Evolutionary conservation across 2,329 filamentous ascomycete genomes (phyloP).

Genomic region (Alternaria atra): DNA sequence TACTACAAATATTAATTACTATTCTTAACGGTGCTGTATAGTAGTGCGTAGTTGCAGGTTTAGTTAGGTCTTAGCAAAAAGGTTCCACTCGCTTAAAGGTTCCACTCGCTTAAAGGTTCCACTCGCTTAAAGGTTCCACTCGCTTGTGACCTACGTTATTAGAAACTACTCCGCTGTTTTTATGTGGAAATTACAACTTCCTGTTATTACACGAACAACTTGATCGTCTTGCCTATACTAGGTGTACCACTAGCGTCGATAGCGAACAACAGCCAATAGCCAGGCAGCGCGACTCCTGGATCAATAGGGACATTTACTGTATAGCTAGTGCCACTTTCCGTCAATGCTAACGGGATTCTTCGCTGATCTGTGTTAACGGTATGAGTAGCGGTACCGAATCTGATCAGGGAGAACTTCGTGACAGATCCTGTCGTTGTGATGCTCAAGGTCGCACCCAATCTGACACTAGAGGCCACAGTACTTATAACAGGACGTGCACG

Average conservation of each 20-base stretch:
- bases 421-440: slow-evolving; percentile 42
- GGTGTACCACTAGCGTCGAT: slow-evolving; percentile 58
- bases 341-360: slow-evolving; percentile 56
- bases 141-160: too few relatives aligned
- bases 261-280: slow-evolving; percentile 65
- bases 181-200: too few relatives aligned
- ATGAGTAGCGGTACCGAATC: slow-evolving; percentile 63
- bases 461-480: slow-evolving; percentile 40
- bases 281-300: slow-evolving; percentile 61
- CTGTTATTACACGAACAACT: slow-evolving; percentile 13
- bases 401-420: slow-evolving; percentile 56
- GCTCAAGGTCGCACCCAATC: slow-evolving; percentile 40
- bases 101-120: too few relatives aligned
- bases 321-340: slow-evolving; percentile 50
- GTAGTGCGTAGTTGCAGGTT: too few relatives aligned
- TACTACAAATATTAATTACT: too few relatives aligned
- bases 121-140: too few relatives aligned
- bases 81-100: too few relatives aligned
- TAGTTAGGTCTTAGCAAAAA: too few relatives aligned
- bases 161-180: too few relatives aligned
- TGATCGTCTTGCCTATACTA: slow-evolving; percentile 57
- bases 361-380: slow-evolving; percentile 68
- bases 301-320: slow-evolving; percentile 58
- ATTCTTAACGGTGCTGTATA: too few relatives aligned
- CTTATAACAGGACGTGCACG: slow-evolving; percentile 57